phyloP scores from a whole-genome alignment of 1,139 yeast genomes.

The Pichiaceae sp. region DNA sequence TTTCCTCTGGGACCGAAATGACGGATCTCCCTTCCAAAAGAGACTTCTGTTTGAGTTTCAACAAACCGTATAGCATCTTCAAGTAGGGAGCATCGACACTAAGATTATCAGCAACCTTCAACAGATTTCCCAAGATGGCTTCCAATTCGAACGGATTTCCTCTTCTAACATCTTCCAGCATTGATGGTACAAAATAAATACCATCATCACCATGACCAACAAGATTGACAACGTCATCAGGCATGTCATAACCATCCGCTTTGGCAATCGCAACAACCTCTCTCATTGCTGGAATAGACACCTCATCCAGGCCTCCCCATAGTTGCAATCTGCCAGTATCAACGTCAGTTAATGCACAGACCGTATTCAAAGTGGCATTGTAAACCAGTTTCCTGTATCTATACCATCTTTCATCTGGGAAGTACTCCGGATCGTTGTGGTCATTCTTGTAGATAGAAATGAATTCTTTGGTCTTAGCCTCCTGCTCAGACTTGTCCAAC shows the following conservation, averaged over 20 bases:
- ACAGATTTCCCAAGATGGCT: conserved; percentile 46
- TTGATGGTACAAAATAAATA: conserved; percentile 45
- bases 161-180: conserved; percentile 46
- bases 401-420: conserved; percentile 34
- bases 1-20: conserved; percentile 11
- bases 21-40: conserved; percentile 32
- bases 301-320: conserved; percentile 32
- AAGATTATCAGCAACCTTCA: conserved; percentile 36
- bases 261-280: conserved; percentile 43
- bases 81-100: conserved; percentile 40
- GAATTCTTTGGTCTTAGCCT: conserved; percentile 30
- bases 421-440: conserved; percentile 27
- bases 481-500: conserved; percentile 18
- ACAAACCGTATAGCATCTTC: conserved; percentile 28
- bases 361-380: conserved; percentile 46
- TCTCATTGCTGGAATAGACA: conserved; percentile 42
- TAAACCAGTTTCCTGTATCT: conserved; percentile 50
- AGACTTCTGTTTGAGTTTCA: conserved; percentile 33
- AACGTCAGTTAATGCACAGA: conserved; percentile 35
- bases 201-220: conserved; percentile 47
- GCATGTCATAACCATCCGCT: conserved; percentile 42
- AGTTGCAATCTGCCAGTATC: conserved; percentile 35
- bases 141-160: conserved; percentile 48
- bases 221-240: conserved; percentile 27
- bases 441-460: conserved; percentile 32